Conservation (phyloP, 345 rosid species). For the Cardiospermum halicacabum region DNA sequence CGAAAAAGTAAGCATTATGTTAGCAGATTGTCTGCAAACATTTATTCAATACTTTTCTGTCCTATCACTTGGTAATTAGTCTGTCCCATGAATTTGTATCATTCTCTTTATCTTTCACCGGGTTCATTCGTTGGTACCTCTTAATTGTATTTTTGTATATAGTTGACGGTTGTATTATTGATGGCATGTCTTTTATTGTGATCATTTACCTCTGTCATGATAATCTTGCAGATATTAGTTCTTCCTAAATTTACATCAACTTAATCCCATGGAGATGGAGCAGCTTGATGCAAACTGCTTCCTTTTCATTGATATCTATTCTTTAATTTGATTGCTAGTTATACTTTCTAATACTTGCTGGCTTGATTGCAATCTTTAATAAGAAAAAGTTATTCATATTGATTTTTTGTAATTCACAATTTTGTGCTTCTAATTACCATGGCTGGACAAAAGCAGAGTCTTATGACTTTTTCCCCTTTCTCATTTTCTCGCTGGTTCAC, state of each 20-base stretch:
- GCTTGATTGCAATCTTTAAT: neutral
- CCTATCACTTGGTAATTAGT: neutral
- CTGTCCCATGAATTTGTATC: neutral
- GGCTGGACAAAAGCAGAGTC: neutral
- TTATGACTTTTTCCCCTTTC: neutral
- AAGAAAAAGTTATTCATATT: neutral
- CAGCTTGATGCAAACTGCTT: neutral
- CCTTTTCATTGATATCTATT: neutral
- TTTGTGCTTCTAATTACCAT: slow-evolving; percentile 1
- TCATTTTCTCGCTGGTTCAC: too few relatives aligned
- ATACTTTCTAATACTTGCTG: neutral
- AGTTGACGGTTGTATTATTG: neutral
- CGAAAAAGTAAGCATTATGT: slow-evolving; percentile 35
- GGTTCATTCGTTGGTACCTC: neutral
- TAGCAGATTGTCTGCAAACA: slow-evolving; percentile 5
- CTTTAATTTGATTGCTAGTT: neutral
- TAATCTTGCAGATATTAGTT: neutral
- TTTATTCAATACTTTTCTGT: neutral
- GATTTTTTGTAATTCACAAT: neutral
- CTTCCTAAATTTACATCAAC: neutral
- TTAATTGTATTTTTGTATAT: neutral
- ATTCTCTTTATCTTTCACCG: neutral
- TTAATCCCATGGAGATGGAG: neutral
- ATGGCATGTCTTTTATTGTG: neutral
- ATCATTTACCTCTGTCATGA: neutral